Percentiles rank a stretch among this genome's conserved stretches.
Conservation (phyloP, 257 asterid species). For the Solanum clarkiae region DNA sequence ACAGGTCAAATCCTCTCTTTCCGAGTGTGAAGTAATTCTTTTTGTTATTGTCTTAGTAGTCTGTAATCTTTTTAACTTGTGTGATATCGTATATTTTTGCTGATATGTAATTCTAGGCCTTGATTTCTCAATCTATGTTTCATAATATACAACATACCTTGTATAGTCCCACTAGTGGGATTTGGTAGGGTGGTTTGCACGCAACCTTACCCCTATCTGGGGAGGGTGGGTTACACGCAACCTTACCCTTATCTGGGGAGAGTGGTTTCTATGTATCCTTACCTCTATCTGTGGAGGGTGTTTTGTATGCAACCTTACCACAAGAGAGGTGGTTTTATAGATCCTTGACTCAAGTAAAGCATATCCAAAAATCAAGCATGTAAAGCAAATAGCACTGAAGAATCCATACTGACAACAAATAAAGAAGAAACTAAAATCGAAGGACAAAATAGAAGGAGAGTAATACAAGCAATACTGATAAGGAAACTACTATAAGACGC, state of each 20-base stretch:
- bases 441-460: neutral
- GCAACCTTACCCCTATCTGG: neutral
- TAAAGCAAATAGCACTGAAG: neutral
- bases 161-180: neutral
- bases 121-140: neutral
- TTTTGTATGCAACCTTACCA: too few species aligned
- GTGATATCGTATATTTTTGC: neutral
- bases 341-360: neutral
- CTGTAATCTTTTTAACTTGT: neutral
- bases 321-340: neutral
- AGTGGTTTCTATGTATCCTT: neutral
- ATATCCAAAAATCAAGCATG: neutral
- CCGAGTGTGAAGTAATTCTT: neutral
- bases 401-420: neutral
- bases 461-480: neutral
- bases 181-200: neutral
- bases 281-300: neutral
- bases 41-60: neutral
- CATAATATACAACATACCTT: neutral
- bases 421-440: neutral
- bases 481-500: neutral
- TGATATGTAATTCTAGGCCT: neutral
- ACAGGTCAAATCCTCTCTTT: conserved; percentile 38
- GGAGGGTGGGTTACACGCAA: neutral
- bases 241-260: neutral